Percentiles rank a stretch among this genome's conserved stretches.
Conservation (phyloP, 352 stramenopile species). For the Plasmopara viticola region DNA sequence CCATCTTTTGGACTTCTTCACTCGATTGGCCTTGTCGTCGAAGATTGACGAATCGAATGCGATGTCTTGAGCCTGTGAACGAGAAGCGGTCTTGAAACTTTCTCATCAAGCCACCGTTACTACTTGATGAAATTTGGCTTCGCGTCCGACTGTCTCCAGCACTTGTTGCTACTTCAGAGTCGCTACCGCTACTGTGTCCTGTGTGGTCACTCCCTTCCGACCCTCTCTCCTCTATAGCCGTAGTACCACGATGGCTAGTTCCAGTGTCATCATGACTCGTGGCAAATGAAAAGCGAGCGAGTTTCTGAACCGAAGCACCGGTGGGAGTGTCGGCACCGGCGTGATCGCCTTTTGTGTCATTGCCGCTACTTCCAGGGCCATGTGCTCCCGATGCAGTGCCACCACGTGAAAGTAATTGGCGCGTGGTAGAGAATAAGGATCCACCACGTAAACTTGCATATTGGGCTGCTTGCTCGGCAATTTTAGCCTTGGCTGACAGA, state of each 20-base stretch:
- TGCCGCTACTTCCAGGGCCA: constrained; percentile 18
- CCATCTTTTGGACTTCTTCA: constrained; percentile 67
- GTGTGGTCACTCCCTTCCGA: constrained; percentile 35
- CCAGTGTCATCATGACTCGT: constrained; percentile 29
- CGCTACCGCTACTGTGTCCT: constrained; percentile 39
- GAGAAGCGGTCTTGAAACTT: constrained; percentile 73
- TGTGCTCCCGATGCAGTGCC: constrained; percentile 15
- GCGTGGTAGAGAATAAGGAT: constrained; percentile 68
- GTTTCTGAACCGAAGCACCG: constrained; percentile 46
- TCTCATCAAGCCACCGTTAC: constrained; percentile 58
- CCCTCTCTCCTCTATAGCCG: constrained; percentile 31
- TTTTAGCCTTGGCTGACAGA: constrained; percentile 72
- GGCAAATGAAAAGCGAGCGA: constrained; percentile 35
- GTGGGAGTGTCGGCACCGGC: constrained; percentile 39
- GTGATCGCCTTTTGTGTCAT: constrained; percentile 27
- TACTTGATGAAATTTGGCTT: constrained; percentile 16
- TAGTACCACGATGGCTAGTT: constrained; percentile 26
- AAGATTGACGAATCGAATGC: constrained; percentile 48
- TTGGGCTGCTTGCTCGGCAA: constrained; percentile 71
- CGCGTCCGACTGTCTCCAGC: constrained; percentile 14
- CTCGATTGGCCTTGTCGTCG: constrained; percentile 64
- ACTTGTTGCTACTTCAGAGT: constrained; percentile 27
- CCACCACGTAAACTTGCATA: constrained; percentile 47
- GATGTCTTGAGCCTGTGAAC: constrained; percentile 50
- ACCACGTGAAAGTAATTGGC: constrained; percentile 52